phyloP scores from a whole-genome alignment of 169 alveolate genomes.

The Eimeria acervulina region DNA sequence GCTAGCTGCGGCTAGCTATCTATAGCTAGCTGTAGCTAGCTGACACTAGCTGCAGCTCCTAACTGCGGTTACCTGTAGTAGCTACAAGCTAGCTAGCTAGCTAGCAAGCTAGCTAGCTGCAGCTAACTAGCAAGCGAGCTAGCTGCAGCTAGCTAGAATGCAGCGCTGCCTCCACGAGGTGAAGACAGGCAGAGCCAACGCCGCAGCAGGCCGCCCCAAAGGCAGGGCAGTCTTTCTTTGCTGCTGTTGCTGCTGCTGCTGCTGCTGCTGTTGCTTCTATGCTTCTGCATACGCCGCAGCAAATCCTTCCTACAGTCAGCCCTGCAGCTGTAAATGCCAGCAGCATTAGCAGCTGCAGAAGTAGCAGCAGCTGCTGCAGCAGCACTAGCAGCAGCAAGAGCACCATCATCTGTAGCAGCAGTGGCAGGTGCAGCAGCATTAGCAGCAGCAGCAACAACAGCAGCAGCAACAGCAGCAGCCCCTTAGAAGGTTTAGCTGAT shows the following conservation, averaged over 20 bases:
- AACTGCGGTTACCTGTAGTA: too few relatives aligned
- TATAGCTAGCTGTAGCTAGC: background rate
- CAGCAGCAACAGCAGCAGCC: too few relatives aligned
- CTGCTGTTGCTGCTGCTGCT: background rate
- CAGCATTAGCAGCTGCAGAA: conserved; percentile 1
- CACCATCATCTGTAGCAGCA: too few relatives aligned
- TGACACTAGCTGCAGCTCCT: background rate
- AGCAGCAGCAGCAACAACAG: background rate
- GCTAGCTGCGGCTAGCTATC: conserved; percentile 5
- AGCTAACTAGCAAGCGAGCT: conserved; percentile 4
- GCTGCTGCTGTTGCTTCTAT: background rate
- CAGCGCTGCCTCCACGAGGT: too few relatives aligned
- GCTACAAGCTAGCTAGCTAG: background rate
- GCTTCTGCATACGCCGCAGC: too few relatives aligned
- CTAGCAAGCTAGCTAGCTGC: too few relatives aligned
- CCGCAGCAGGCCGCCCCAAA: background rate
- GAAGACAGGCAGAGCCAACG: background rate
- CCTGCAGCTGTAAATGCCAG: background rate
- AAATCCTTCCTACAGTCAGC: too few relatives aligned
- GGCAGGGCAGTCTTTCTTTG: background rate
- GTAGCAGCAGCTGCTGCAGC: conserved; percentile 8
- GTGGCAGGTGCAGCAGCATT: too few relatives aligned
- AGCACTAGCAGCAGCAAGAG: background rate
- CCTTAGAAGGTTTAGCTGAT: too few relatives aligned
- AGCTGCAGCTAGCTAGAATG: background rate